phyloP scores from a whole-genome alignment of 306 rosid species.

The Begonia fuchsioides region DNA sequence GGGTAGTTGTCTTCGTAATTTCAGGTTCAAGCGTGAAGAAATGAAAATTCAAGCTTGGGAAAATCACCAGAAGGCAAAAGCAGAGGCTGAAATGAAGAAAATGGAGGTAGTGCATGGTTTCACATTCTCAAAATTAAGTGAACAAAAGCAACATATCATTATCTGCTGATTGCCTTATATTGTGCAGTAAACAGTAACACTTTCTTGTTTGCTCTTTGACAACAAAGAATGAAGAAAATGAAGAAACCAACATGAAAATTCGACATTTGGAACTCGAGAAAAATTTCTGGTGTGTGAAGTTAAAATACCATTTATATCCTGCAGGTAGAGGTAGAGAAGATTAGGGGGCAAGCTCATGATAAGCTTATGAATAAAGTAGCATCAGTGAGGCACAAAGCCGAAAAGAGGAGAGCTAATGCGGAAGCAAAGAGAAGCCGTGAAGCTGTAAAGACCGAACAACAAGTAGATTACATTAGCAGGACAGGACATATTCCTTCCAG shows the following conservation, averaged over 20 bases:
- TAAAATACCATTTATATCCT: neutral
- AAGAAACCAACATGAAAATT: too few relatives aligned
- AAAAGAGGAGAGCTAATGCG: constrained; percentile 71
- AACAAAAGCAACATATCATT: too few relatives aligned
- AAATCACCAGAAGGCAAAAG: constrained; percentile 89
- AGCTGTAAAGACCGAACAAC: constrained; percentile 70
- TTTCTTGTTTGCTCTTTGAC: too few relatives aligned
- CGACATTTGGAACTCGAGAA: too few relatives aligned
- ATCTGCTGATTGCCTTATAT: too few relatives aligned
- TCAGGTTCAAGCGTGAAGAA: constrained; percentile 91
- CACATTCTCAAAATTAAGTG: neutral
- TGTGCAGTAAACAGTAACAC: constrained; percentile 3
- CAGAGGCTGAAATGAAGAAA: constrained; percentile 93
- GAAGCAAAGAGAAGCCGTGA: constrained; percentile 59
- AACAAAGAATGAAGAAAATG: too few relatives aligned
- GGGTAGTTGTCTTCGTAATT: constrained; percentile 3
- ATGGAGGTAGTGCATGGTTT: constrained; percentile 42
- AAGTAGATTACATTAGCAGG: constrained; percentile 57
- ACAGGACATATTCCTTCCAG: constrained; percentile 68
- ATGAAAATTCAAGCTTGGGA: constrained; percentile 96
- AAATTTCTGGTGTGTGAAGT: too few relatives aligned
- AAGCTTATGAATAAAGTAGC: constrained; percentile 80
- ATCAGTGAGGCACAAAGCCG: constrained; percentile 64
- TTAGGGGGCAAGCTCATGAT: constrained; percentile 56
- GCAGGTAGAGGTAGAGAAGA: constrained; percentile 86